phyloP scores from a whole-genome alignment of 179 eudicot species.

The Spinacia oleracea region DNA sequence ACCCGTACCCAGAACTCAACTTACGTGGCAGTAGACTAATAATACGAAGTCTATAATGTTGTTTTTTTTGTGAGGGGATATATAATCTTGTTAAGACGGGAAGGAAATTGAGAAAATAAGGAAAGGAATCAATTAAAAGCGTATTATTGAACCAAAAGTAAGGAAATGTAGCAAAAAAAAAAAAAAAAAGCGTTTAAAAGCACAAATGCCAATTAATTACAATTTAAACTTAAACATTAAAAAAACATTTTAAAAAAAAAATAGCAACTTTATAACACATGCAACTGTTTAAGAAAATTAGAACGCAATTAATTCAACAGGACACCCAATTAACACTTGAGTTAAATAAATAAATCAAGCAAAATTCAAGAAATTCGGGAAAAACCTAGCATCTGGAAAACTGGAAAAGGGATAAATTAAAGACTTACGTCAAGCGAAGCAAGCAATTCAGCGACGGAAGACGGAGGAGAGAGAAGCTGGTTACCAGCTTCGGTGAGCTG shows the following conservation, averaged over 20 bases:
- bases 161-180: not conserved
- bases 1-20: not conserved
- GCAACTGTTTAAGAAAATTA: not conserved
- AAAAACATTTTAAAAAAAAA: not conserved
- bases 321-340: not conserved
- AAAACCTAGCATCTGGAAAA: not conserved
- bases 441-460: conserved; percentile 50
- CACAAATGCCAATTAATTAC: not conserved
- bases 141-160: not conserved
- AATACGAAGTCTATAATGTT: too few relatives aligned
- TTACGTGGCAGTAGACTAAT: not conserved
- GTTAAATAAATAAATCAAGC: not conserved
- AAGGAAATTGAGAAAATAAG: not conserved
- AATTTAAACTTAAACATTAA: not conserved
- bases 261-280: not conserved
- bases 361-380: not conserved
- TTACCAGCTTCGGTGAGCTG: conserved; percentile 56
- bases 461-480: conserved; percentile 48
- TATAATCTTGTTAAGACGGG: not conserved
- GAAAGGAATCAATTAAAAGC: not conserved
- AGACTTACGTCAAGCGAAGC: conserved; percentile 58
- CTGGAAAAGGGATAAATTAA: not conserved
- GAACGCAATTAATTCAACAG: not conserved
- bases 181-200: too few relatives aligned
- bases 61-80: too few relatives aligned